A percentile compares a stretch with the other conserved stretches of the same genome.
These are phyloP conservation scores for Lupinus albus DNA, from an alignment of 306 rosid genomes.

Conservation along the genomic window DNA sequence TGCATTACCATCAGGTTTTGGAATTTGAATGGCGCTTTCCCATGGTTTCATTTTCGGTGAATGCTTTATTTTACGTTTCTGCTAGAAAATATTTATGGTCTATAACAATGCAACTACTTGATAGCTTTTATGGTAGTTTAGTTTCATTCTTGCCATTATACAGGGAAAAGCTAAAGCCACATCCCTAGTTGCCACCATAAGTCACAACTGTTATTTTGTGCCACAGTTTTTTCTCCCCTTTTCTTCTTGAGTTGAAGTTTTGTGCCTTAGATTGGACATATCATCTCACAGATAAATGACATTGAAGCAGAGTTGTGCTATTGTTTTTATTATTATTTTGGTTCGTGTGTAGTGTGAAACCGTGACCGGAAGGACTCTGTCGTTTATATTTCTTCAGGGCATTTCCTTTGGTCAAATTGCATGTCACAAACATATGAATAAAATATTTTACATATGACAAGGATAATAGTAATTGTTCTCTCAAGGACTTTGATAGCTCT, in stretches of 20 bases:
- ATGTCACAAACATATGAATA: background rate
- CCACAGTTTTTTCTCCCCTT: background rate
- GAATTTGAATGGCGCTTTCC: background rate
- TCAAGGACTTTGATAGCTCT: no score
- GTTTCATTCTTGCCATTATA: background rate
- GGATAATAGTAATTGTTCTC: conserved; percentile 7
- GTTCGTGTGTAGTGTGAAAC: background rate
- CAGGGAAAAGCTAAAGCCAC: background rate
- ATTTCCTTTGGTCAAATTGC: conserved; percentile 25
- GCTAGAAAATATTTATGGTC: background rate
- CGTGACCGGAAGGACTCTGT: background rate
- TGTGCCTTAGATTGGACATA: background rate
- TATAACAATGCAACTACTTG: background rate
- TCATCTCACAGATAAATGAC: background rate
- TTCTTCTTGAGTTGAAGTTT: background rate
- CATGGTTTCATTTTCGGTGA: background rate
- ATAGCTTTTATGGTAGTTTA: background rate
- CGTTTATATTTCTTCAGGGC: background rate
- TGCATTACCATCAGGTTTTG: background rate
- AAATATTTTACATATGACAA: background rate
- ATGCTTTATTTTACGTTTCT: background rate
- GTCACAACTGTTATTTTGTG: background rate
- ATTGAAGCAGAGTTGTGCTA: background rate
- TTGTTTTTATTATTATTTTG: background rate
- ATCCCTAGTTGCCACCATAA: background rate